These are phyloP conservation scores for Talaromyces rugulosus DNA, from an alignment of 2,329 filamentous ascomycete species.

Conservation along the genomic window DNA sequence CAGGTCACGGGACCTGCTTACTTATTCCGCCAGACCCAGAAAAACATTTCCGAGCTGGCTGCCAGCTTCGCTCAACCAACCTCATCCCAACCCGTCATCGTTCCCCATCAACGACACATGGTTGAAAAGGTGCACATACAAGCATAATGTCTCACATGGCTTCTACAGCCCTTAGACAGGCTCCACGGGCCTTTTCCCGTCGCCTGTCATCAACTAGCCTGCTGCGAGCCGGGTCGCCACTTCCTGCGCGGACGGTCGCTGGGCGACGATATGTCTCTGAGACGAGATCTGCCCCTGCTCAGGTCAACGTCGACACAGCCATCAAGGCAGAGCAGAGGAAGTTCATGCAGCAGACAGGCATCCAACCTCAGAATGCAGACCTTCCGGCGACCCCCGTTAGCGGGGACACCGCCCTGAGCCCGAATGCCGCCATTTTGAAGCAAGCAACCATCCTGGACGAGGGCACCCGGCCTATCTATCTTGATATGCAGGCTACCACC, in stretches of 20 bases:
- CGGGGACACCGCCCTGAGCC: conserved; percentile 69
- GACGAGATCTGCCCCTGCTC: conserved; percentile 64
- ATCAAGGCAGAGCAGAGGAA: conserved; percentile 83
- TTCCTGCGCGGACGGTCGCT: conserved; percentile 31
- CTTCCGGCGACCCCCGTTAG: conserved; percentile 57
- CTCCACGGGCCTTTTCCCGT: conserved; percentile 56
- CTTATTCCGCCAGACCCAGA: conserved; percentile 13
- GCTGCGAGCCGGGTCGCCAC: conserved; percentile 36
- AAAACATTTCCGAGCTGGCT: background rate
- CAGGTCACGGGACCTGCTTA: background rate
- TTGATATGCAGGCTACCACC: conserved; percentile 97
- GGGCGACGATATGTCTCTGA: conserved; percentile 76
- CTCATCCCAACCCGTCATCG: conserved; percentile 10
- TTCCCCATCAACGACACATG: conserved; percentile 20
- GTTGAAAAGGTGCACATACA: conserved; percentile 16
- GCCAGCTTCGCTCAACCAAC: background rate
- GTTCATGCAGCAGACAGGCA: conserved; percentile 60
- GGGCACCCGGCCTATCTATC: conserved; percentile 88
- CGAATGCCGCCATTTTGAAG: conserved; percentile 78
- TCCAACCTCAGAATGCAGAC: conserved; percentile 52
- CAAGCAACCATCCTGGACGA: conserved; percentile 91
- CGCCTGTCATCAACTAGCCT: conserved; percentile 42
- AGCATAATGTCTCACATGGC: conserved; percentile 60
- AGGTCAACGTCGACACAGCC: conserved; percentile 75
- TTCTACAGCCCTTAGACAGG: conserved; percentile 66